phyloP scores from a whole-genome alignment of 176 grass and related monocot species.

The Hyparrhenia diplandra region DNA sequence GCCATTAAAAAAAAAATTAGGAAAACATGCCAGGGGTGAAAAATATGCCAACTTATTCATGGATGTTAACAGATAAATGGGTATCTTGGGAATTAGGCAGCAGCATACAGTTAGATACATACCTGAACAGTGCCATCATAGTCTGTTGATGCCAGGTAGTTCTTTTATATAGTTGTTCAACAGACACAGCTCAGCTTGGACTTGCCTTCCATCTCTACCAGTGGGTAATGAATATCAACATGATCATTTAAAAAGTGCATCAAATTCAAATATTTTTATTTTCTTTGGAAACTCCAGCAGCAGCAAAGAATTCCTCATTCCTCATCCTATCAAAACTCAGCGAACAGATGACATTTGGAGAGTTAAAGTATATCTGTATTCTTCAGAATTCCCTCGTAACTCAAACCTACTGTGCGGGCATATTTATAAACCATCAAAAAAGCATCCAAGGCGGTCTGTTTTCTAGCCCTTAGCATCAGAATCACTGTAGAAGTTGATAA shows the following conservation, averaged over 20 bases:
- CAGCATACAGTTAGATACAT: conserved; percentile 10
- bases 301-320: conserved; percentile 97
- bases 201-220: conserved; percentile 86
- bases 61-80: conserved; percentile 1
- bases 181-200: conserved; percentile 83
- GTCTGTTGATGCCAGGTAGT: conserved; percentile 92
- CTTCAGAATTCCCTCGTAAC: conserved; percentile 71
- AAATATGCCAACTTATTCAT: conserved; percentile 7
- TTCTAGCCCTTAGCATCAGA: conserved; percentile 33
- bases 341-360: conserved; percentile 93
- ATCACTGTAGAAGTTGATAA: conserved; percentile 43
- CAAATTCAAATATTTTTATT: conserved; percentile 98
- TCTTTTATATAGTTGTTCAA: conserved; percentile 99
- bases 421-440: conserved; percentile 92
- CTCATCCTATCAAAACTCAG: conserved; percentile 89
- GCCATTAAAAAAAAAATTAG: background rate
- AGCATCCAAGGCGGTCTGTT: conserved; percentile 60
- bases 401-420: conserved; percentile 87
- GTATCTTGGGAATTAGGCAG: conserved; percentile 4
- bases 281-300: conserved; percentile 98
- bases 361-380: conserved; percentile 79
- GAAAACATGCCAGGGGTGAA: conserved; percentile 1
- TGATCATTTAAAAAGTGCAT: conserved; percentile 75
- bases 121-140: conserved; percentile 95
- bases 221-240: conserved; percentile 89